Evolutionary conservation across 441 rosid genomes (phyloP), one percentile per base, ranked within the genome.

Genomic region (Erodium trifolium): DNA sequence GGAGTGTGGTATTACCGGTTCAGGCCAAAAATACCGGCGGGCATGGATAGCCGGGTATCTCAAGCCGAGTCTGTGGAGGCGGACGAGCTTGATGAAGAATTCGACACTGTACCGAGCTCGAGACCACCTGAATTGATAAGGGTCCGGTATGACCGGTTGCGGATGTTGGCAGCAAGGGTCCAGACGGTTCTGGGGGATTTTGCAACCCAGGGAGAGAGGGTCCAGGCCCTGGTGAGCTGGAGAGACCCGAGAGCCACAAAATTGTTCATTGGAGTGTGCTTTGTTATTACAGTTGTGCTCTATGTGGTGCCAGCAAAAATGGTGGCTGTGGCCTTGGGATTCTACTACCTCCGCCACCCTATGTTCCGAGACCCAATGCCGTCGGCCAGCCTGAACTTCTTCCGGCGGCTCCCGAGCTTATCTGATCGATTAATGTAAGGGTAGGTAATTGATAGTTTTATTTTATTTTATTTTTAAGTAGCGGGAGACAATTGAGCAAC

Each of bases 41-140:
- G 0, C 86, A 84, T 37, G 83, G 84, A 13, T 84, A 83, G 65
- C 87, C 87, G 1, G 83, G 73, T 70, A 77, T 88, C 68, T 84
- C 88, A 0, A 17, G 90, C 84, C 0, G 90, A 82, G 27, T 60
- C 68, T 0, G 83, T 72, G 0, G 86, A 84, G 18, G 65, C 78
- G 0, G 87, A 85, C 2, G 92, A 87, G 70, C 80, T 85, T 34
- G 99, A 93, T 0, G 99, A 93, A 79, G 99, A 93, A 71, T 93
- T 93, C 10, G 97, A 93, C 67, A 67, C 66, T 0, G 53, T 86
- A 4, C 93, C 86, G 0, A 86, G 87, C 65, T 53, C 29, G 4
- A 73, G 83, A 45, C 65, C 84, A 0, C 72, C 78, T 0, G 93
- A 84, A 5, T 65, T 75, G 3, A 70, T 84, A 57, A 77, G 85